phyloP scores from a whole-genome alignment of 1,284 basidiomycete species.

The Ceratorhiza oryzae-sativae region DNA sequence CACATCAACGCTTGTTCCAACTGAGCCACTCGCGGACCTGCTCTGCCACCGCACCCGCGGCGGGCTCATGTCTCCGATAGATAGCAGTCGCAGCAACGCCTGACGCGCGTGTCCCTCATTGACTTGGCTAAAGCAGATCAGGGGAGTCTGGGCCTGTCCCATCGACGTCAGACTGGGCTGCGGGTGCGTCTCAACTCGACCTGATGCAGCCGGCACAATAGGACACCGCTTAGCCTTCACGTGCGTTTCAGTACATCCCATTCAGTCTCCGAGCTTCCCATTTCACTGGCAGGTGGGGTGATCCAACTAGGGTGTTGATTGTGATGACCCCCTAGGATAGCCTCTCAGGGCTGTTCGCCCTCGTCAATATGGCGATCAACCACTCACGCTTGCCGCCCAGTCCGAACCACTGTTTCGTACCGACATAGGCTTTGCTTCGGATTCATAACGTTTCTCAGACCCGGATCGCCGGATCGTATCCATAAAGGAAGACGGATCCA shows the following conservation, averaged over 20 bases:
- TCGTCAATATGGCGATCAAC: conserved; percentile 5
- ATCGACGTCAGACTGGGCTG: conserved; percentile 17
- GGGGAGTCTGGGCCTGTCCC: conserved; percentile 8
- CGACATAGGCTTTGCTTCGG: conserved; percentile 6
- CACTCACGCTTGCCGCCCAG: neutral
- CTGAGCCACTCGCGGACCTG: conserved; percentile 3
- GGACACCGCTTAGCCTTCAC: conserved; percentile 2
- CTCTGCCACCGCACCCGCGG: neutral
- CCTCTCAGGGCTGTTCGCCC: conserved; percentile 4
- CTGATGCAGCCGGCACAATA: neutral
- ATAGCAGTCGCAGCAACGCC: neutral
- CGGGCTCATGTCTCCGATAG: neutral
- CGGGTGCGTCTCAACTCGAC: neutral
- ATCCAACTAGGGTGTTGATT: neutral
- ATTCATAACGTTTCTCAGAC: neutral
- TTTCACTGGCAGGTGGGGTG: neutral
- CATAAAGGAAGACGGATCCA: neutral
- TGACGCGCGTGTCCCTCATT: conserved; percentile 8
- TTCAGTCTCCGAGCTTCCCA: neutral
- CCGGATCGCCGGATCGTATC: neutral
- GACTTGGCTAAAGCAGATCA: conserved; percentile 1
- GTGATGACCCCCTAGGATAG: neutral
- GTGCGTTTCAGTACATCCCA: conserved; percentile 17
- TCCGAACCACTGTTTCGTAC: neutral
- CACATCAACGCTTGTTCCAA: conserved; percentile 22